Conservation (phyloP, 768 basidiomycete species). For the Suillus ampliporus region DNA sequence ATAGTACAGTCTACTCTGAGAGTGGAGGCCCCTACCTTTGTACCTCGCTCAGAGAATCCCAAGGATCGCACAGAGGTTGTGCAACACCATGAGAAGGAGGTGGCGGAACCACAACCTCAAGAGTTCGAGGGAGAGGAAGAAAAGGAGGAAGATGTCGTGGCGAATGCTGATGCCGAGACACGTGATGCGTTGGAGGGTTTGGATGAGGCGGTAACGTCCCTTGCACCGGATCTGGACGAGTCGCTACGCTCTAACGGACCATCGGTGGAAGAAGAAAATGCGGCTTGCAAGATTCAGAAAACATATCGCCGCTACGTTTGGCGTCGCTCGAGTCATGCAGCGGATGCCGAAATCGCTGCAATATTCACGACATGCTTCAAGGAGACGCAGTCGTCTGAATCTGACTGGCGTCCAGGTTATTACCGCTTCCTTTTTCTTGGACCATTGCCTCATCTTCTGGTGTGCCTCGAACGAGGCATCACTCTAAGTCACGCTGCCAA, state of each 20-base stretch:
- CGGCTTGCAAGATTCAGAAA: slow-evolving; percentile 30
- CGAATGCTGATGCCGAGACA: not conserved
- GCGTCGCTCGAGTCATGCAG: slow-evolving; percentile 18
- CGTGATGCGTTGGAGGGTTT: not conserved
- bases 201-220: slow-evolving; percentile 16
- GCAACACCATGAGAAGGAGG: slow-evolving; percentile 1
- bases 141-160: slow-evolving; percentile 16
- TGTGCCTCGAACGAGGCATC: slow-evolving; percentile 45
- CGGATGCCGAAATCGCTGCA: slow-evolving; percentile 25
- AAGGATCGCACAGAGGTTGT: not conserved
- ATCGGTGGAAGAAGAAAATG: slow-evolving; percentile 32
- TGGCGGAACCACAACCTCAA: not conserved
- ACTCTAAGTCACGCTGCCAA: slow-evolving; percentile 34
- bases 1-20: slow-evolving; percentile 21
- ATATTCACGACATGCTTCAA: slow-evolving; percentile 37
- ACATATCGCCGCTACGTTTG: slow-evolving; percentile 18
- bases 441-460: slow-evolving; percentile 46
- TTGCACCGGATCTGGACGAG: slow-evolving; percentile 17
- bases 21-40: slow-evolving; percentile 23
- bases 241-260: slow-evolving; percentile 23
- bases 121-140: slow-evolving; percentile 14
- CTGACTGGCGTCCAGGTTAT: slow-evolving; percentile 31
- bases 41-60: slow-evolving; percentile 16
- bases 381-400: slow-evolving; percentile 28
- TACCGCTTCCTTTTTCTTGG: slow-evolving; percentile 46